phyloP scores from a whole-genome alignment of 2,329 filamentous ascomycete genomes.

The Talaromyces islandicus region DNA sequence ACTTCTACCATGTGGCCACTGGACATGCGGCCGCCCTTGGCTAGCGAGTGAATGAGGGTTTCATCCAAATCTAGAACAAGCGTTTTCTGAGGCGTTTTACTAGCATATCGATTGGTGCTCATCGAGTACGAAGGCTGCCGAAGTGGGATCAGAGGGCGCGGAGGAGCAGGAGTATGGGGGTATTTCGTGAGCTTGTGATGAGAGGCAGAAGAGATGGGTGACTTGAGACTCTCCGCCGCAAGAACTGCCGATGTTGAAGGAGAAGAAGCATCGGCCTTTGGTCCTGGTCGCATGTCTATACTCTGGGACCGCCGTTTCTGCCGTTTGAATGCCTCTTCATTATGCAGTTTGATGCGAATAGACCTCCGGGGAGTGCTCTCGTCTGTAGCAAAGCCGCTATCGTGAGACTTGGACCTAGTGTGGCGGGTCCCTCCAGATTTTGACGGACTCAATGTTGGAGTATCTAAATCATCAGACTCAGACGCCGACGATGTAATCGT shows the following conservation, averaged over 20 bases:
- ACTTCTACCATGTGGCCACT: conserved; percentile 99
- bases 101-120: conserved; percentile 14
- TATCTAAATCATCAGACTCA: conserved; percentile 48
- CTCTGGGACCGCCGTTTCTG: conserved; percentile 47
- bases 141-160: conserved; percentile 80
- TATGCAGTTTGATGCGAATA: conserved; percentile 84
- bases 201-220: conserved; percentile 68
- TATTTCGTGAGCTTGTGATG: conserved; percentile 70
- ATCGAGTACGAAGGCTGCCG: conserved; percentile 80
- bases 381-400: conserved; percentile 39
- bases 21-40: conserved; percentile 91
- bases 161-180: conserved; percentile 81
- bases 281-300: conserved; percentile 21
- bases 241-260: conserved; percentile 42
- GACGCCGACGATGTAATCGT: conserved; percentile 45
- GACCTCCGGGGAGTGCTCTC: conserved; percentile 69
- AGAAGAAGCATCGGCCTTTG: conserved; percentile 15
- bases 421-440: conserved; percentile 19
- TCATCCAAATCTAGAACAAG: conserved; percentile 94
- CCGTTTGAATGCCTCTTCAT: conserved; percentile 67
- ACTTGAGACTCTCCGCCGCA: conserved; percentile 78
- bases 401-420: conserved; percentile 21
- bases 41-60: conserved; percentile 95
- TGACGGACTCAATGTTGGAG: conserved; percentile 17
- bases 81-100: conserved; percentile 69